Base-by-base conservation (phyloP, 805 yeast species). In the Saccharomyces kudriavzevii region DNA sequence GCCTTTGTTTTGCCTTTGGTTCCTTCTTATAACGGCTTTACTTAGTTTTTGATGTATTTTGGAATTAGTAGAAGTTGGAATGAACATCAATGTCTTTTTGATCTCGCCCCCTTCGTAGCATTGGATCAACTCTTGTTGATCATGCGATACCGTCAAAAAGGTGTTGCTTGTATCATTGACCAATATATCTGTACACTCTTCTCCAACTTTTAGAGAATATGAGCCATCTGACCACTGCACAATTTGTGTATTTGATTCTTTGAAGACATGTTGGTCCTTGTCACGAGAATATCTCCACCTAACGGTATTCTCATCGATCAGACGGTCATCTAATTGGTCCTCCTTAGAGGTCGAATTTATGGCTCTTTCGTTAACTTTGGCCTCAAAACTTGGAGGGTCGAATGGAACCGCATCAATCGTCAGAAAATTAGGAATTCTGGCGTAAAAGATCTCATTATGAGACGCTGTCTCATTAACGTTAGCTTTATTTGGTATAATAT, bases 211-310 rank as follows among this genome's bases (percentile, higher is more conserved):
- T 60, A 94, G 74, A 1, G 97, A 90, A 57, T 83, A 72, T 3
- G 89, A 77, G 1, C 99, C 99, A 70, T 94, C 98, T 53, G 87
- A 85, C 99, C 99, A 94, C 68, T 89, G 87, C 35, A 94, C 79
- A 53, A 92, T 82, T 65, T 91, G 89, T 4, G 97, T 84, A 66
- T 94, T 94, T 9, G 96, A 85, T 67, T 90, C 96, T 61, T 87
- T 87, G 63, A 81, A 80, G 58, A 91, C 82, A 20, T 71, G 68
- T 56, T 85, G 89, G 46, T 83, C 84, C n/a, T 79, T 80, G 56
- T 83, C 84, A 54, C 85, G 81, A 14, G 89, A 85, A 69, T 91
- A 92, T 70, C 96, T 82, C 99, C 99, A 94, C 65, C 99, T 81
- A 31, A 94, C 76, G 0, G 97, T 89, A 68, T 90, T 92, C 63